phyloP scores from a whole-genome alignment of 805 yeast species.

The Zygoascus bituminiphila region DNA sequence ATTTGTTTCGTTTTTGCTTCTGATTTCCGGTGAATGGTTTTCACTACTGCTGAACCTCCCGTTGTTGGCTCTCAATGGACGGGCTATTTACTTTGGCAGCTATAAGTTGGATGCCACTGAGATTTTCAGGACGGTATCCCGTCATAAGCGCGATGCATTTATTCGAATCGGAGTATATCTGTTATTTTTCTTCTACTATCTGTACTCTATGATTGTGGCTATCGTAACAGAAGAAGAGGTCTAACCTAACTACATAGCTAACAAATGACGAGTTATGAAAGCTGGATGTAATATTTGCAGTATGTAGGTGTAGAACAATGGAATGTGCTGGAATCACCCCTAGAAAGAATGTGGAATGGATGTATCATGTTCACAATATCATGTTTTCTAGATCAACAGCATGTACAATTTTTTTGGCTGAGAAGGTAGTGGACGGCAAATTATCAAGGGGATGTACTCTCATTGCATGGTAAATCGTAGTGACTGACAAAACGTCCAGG shows the following conservation, averaged over 20 bases:
- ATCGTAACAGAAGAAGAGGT: constrained; percentile 44
- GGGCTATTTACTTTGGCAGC: constrained; percentile 69
- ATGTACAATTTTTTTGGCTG: no score
- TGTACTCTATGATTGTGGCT: constrained; percentile 92
- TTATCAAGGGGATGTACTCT: no score
- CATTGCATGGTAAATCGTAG: no score
- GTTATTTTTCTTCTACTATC: constrained; percentile 86
- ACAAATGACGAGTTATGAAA: no score
- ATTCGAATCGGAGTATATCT: constrained; percentile 85
- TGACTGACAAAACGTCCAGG: no score
- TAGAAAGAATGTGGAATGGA: no score
- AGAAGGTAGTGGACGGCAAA: no score
- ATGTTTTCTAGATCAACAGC: no score
- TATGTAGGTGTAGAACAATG: no score
- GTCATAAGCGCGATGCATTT: constrained; percentile 86
- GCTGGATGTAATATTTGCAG: no score
- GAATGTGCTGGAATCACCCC: no score
- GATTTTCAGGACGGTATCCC: constrained; percentile 86
- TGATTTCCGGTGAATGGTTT: constrained; percentile 89
- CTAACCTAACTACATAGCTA: not conserved
- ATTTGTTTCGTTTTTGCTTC: constrained; percentile 55
- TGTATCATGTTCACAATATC: no score
- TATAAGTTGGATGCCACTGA: constrained; percentile 94
- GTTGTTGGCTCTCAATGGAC: constrained; percentile 69
- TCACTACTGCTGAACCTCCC: constrained; percentile 81